Base-by-base conservation (phyloP, 257 asterid genomes). In the Gentiana macrophylla region DNA sequence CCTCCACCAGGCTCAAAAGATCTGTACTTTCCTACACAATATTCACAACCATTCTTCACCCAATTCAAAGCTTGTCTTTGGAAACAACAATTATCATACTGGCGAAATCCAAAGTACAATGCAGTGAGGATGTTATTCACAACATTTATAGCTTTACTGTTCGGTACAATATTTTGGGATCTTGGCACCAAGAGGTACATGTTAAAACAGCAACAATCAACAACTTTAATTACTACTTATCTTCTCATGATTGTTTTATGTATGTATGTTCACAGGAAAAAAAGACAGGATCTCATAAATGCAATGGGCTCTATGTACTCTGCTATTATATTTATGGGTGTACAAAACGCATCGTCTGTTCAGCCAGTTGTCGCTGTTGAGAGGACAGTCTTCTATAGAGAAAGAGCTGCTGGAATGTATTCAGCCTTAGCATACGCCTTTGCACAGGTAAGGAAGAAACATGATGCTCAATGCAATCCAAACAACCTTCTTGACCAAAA, bases 401-500 rank as follows among this genome's bases (percentile, higher is more conserved):
- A 90, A 72, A 77, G 83, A 67, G 98, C 96, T 0, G 95, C 96
- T 1, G 96, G 98, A 57, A 91, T 86, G 96, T 90, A 82, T 58
- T 81, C 96, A 0, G 82, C 98, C 65, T 55, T 86, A 50, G 84
- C 98, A 0, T 86, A 89, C 62, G 94, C 95, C 10, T 80, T 83
- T 51, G 92, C 80, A 62, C 97, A 86, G 84, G 94, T 81, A 70
- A 24, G 37, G 6, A 45, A 15, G 15, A 47, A 41, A 8, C 24
- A 24, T 24, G 24, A 24, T 24, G 24, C 24, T 24, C 24, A 24
- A 24, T 24, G 24, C 24, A 24, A 24, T 24, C 24, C 24, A 24
- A 24, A 24, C 24, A 24, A 24, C 24, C 24, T 24, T 24, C 24
- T 24, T 24, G 24, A 24, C 24, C 24, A 24, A 24, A 24, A 24